A percentile compares a stretch with the other conserved stretches of the same genome.
Evolutionary conservation across 768 basidiomycete genomes (phyloP).

Genomic region (Tylopilus sp.): DNA sequence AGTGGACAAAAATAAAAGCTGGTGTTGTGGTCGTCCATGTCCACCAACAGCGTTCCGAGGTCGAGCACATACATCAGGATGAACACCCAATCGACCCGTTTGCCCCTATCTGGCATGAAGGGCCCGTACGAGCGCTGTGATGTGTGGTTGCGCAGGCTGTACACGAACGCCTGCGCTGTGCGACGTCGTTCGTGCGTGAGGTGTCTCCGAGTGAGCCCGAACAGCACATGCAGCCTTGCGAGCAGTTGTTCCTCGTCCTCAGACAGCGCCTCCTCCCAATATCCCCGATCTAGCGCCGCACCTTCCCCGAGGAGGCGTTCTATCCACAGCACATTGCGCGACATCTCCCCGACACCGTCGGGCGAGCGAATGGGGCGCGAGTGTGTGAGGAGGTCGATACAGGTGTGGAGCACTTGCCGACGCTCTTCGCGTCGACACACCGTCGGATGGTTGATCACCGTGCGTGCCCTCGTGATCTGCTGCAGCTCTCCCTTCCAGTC

Average conservation of each 20-base stretch:
- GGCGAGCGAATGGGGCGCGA: constrained; percentile 36
- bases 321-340: constrained; percentile 52
- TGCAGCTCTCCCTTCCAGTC: constrained; percentile 57
- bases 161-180: constrained; percentile 53
- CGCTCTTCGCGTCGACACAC: constrained; percentile 44
- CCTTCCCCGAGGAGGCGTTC: constrained; percentile 40
- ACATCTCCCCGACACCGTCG: constrained; percentile 30
- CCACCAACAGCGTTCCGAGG: constrained; percentile 51
- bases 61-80: constrained; percentile 53
- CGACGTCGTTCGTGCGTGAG: constrained; percentile 30
- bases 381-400: constrained; percentile 47
- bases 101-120: constrained; percentile 42
- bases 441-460: constrained; percentile 36
- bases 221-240: constrained; percentile 52
- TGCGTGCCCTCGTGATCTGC: constrained; percentile 51
- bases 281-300: constrained; percentile 41
- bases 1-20: constrained; percentile 37
- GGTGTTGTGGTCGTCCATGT: constrained; percentile 32
- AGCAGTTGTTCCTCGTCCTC: constrained; percentile 44
- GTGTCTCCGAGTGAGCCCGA: constrained; percentile 52
- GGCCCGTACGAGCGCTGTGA: constrained; percentile 54
- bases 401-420: constrained; percentile 40
- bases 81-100: constrained; percentile 57
- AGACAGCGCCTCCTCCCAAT: constrained; percentile 17
- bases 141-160: constrained; percentile 57